Percentiles rank a stretch among this genome's conserved stretches.
phyloP scores from a whole-genome alignment of 129 eudicot species.

The Centella asiatica region DNA sequence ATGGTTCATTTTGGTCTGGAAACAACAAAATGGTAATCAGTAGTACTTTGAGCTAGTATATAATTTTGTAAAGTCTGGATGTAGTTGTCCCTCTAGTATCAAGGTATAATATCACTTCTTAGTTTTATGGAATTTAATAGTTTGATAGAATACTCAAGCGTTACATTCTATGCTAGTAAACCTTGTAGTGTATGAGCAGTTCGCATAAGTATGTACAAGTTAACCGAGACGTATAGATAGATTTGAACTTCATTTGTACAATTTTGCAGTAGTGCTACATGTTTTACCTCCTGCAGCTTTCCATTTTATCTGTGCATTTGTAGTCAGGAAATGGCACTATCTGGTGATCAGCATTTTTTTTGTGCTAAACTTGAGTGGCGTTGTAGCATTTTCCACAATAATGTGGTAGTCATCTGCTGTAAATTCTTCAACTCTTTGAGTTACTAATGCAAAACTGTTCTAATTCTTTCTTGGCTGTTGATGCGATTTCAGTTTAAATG shows the following conservation, averaged over 20 bases:
- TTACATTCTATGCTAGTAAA: neutral
- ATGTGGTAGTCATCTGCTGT: too few relatives aligned
- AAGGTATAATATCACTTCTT: too few relatives aligned
- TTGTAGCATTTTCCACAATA: neutral
- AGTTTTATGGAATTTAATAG: neutral
- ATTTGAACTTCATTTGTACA: neutral
- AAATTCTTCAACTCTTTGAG: too few relatives aligned
- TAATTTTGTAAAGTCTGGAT: too few relatives aligned
- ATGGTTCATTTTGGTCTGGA: too few relatives aligned
- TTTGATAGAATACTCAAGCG: neutral
- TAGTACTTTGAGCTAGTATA: too few relatives aligned
- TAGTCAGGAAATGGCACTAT: neutral
- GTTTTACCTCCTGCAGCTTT: neutral
- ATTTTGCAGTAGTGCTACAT: too few relatives aligned
- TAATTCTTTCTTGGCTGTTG: conserved; percentile 3
- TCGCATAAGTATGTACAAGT: neutral
- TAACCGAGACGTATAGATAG: neutral
- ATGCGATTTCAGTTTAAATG: conserved; percentile 45
- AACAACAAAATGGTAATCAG: too few relatives aligned
- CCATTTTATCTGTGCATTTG: neutral
- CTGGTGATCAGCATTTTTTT: too few relatives aligned
- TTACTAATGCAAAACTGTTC: neutral
- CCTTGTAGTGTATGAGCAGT: neutral
- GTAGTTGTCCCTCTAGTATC: too few relatives aligned
- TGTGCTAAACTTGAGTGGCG: too few relatives aligned